phyloP scores from a whole-genome alignment of 129 eudicot species.

The Flaveria robusta region DNA sequence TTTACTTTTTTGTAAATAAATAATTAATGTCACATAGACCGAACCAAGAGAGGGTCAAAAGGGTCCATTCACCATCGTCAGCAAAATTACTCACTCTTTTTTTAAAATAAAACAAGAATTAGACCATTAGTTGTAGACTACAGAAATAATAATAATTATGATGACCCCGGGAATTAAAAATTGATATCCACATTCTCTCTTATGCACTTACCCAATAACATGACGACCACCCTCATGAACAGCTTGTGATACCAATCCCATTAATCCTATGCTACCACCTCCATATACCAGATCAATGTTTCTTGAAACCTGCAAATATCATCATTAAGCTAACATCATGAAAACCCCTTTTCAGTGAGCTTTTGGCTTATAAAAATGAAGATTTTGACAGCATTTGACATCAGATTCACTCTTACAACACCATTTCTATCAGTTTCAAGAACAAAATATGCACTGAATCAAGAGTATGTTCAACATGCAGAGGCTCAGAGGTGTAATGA shows the following conservation, averaged over 20 bases:
- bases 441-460: not conserved
- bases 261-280: constrained; percentile 98
- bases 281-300: constrained; percentile 98
- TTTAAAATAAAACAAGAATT: too few relatives aligned
- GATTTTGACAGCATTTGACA: too few relatives aligned
- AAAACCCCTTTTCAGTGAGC: not conserved
- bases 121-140: too few relatives aligned
- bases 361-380: constrained; percentile 6
- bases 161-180: too few relatives aligned
- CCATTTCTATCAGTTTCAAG: not conserved
- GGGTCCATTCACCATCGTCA: too few relatives aligned
- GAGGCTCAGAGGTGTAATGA: not conserved
- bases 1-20: constrained; percentile 21
- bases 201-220: constrained; percentile 77
- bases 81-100: too few relatives aligned
- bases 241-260: constrained; percentile 98
- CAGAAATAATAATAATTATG: too few relatives aligned
- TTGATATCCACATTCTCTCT: not conserved
- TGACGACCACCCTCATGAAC: constrained; percentile 99
- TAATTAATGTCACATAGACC: not conserved
- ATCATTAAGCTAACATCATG: constrained; percentile 1
- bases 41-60: too few relatives aligned
- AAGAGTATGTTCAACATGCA: constrained; percentile 17
- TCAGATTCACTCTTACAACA: not conserved
- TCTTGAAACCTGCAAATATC: constrained; percentile 70